phyloP scores from a whole-genome alignment of 495 filamentous ascomycete genomes.

The Penicillium daleae region DNA sequence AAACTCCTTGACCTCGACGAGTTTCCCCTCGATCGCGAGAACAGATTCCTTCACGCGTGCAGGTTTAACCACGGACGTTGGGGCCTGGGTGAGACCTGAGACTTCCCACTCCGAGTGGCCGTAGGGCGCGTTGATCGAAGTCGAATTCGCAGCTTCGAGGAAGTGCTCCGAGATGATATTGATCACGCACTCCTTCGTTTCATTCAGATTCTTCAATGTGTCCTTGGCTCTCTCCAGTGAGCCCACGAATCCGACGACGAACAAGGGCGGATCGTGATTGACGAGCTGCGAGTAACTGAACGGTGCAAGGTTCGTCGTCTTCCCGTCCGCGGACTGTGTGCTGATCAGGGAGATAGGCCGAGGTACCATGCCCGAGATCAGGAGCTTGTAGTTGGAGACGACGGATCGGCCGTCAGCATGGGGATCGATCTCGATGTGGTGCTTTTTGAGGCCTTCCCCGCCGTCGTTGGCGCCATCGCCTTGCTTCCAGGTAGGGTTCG shows the following conservation, averaged over 20 bases:
- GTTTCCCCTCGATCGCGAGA: slow-evolving; percentile 77
- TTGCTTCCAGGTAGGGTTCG: slow-evolving; percentile 73
- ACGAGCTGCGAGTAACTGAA: slow-evolving; percentile 85
- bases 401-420: slow-evolving; percentile 69
- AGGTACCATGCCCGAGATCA: slow-evolving; percentile 85
- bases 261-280: slow-evolving; percentile 87
- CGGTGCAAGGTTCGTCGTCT: slow-evolving; percentile 76
- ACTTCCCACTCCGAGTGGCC: slow-evolving; percentile 82
- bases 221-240: slow-evolving; percentile 69
- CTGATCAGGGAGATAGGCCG: slow-evolving; percentile 72
- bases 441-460: slow-evolving; percentile 55
- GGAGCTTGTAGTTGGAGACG: slow-evolving; percentile 84
- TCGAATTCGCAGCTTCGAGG: slow-evolving; percentile 84
- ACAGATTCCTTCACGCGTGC: slow-evolving; percentile 82
- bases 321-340: slow-evolving; percentile 62
- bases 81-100: slow-evolving; percentile 73
- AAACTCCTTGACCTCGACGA: slow-evolving; percentile 76
- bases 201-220: slow-evolving; percentile 71
- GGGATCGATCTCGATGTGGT: slow-evolving; percentile 82
- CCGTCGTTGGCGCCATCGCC: slow-evolving; percentile 76
- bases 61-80: slow-evolving; percentile 65
- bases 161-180: slow-evolving; percentile 87
- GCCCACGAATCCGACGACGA: slow-evolving; percentile 72
- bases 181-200: slow-evolving; percentile 73
- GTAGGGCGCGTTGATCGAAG: slow-evolving; percentile 75